These are phyloP conservation scores for Rosa hybrid DNA, from an alignment of 331 rosid genomes.

Conservation along the genomic window DNA sequence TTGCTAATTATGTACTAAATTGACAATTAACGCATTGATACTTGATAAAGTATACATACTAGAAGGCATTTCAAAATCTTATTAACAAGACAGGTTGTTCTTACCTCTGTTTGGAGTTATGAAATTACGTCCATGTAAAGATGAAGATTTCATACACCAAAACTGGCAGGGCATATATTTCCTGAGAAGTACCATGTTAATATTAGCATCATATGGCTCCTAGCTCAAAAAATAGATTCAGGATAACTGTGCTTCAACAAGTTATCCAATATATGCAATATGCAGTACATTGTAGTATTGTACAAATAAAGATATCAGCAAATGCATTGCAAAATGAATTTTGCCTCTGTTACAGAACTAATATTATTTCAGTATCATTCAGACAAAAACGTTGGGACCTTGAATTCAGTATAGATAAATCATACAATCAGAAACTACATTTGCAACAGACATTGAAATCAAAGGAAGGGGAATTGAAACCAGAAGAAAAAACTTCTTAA, in stretches of 20 bases:
- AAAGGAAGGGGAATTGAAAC: background rate
- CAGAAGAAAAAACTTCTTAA: background rate
- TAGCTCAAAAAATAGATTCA: background rate
- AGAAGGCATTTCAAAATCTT: background rate
- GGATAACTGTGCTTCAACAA: background rate
- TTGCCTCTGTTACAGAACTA: too few relatives aligned
- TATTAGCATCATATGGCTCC: background rate
- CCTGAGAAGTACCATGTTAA: slow-evolving; percentile 47
- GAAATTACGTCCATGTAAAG: slow-evolving; percentile 33
- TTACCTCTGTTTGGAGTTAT: slow-evolving; percentile 46
- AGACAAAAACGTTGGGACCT: background rate
- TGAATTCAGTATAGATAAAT: background rate
- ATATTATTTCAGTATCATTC: background rate
- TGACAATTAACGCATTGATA: background rate
- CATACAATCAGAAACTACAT: too few relatives aligned
- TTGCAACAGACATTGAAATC: too few relatives aligned
- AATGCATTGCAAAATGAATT: background rate
- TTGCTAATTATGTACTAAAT: background rate
- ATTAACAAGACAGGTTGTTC: background rate
- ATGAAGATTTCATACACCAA: slow-evolving; percentile 44
- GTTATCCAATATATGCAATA: background rate
- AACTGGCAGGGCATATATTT: slow-evolving; percentile 39
- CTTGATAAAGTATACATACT: background rate
- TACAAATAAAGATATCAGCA: background rate
- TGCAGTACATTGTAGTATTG: background rate